phyloP scores from a whole-genome alignment of 2,329 filamentous ascomycete genomes.

The Domatiomyces globalis region DNA sequence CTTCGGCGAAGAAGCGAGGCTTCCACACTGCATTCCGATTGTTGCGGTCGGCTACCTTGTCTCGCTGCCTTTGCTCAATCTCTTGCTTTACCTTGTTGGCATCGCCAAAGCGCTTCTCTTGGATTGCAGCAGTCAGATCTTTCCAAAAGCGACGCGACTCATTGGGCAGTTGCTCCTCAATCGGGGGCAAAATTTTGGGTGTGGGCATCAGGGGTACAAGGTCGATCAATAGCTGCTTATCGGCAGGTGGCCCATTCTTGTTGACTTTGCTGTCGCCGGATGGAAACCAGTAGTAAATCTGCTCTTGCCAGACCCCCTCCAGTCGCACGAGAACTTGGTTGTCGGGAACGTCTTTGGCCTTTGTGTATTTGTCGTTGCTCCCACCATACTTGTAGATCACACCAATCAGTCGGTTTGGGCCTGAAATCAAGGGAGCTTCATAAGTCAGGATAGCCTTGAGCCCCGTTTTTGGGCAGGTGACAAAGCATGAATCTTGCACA shows the following conservation, averaged over 20 bases:
- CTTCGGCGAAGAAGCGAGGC: slow-evolving; percentile 71
- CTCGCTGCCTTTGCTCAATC: slow-evolving; percentile 76
- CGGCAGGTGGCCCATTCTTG: slow-evolving; percentile 39
- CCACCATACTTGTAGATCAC: slow-evolving; percentile 84
- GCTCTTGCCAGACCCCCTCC: slow-evolving; percentile 71
- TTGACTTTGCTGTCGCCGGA: slow-evolving; percentile 6
- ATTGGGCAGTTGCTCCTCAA: slow-evolving; percentile 66
- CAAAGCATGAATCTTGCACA: slow-evolving; percentile 76
- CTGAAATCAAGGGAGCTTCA: slow-evolving; percentile 87
- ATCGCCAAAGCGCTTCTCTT: slow-evolving; percentile 64
- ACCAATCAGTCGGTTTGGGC: slow-evolving; percentile 82
- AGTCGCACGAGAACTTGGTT: slow-evolving; percentile 70
- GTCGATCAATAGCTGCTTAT: slow-evolving; percentile 65
- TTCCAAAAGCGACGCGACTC: slow-evolving; percentile 84
- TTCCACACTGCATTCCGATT: slow-evolving; percentile 55
- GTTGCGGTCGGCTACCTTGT: slow-evolving; percentile 69
- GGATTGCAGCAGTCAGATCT: slow-evolving; percentile 73
- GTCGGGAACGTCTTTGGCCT: slow-evolving; percentile 74
- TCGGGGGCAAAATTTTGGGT: slow-evolving; percentile 64
- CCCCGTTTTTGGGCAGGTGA: slow-evolving; percentile 78
- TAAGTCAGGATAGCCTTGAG: slow-evolving; percentile 90
- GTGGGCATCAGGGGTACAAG: slow-evolving; percentile 68
- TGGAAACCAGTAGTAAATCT: slow-evolving; percentile 45
- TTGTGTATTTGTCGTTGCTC: slow-evolving; percentile 63
- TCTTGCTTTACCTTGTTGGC: slow-evolving; percentile 82